Percentiles rank a stretch among this genome's conserved stretches.
Conservation (phyloP, 2,329 filamentous ascomycete species). For the Teratosphaeria pseudoeucalypti region DNA sequence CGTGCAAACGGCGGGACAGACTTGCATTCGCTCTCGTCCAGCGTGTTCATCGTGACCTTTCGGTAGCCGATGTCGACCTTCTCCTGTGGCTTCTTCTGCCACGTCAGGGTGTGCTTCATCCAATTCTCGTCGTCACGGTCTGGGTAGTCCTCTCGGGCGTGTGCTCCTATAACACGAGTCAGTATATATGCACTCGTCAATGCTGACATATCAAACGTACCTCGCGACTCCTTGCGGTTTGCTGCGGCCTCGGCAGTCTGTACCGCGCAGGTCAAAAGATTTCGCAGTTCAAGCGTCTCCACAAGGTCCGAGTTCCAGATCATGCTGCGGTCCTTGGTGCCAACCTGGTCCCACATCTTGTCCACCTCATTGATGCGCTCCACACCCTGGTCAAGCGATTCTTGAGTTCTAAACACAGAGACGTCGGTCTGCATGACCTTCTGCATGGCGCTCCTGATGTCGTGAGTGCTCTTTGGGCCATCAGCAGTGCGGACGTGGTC, state of each 20-base stretch:
- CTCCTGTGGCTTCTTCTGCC: conserved; percentile 86
- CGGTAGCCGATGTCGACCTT: conserved; percentile 81
- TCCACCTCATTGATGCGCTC: conserved; percentile 78
- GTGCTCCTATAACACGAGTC: conserved; percentile 40
- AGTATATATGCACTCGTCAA: not conserved
- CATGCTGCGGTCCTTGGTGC: conserved; percentile 98
- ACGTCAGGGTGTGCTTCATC: conserved; percentile 99
- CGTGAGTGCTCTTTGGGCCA: conserved; percentile 76
- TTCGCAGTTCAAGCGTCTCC: conserved; percentile 90
- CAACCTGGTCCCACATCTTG: conserved; percentile 65
- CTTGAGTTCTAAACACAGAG: conserved; percentile 89
- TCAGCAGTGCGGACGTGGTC: conserved; percentile 76
- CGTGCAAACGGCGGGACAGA: conserved; percentile 93
- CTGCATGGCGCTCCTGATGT: conserved; percentile 87
- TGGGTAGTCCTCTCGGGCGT: conserved; percentile 92
- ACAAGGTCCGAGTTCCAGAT: conserved; percentile 99
- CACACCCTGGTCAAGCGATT: conserved; percentile 88
- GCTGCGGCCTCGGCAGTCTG: conserved; percentile 88
- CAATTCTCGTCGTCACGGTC: conserved; percentile 91
- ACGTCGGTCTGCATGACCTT: conserved; percentile 98
- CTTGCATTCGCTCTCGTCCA: conserved; percentile 95
- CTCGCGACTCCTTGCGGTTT: conserved; percentile 93
- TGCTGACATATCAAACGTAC: conserved; percentile 26
- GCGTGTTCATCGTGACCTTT: conserved; percentile 66
- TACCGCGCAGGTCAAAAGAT: conserved; percentile 87